Evolutionary conservation across 75 land plant genomes (phyloP).

Genomic region (Cupressus sempervirens): DNA sequence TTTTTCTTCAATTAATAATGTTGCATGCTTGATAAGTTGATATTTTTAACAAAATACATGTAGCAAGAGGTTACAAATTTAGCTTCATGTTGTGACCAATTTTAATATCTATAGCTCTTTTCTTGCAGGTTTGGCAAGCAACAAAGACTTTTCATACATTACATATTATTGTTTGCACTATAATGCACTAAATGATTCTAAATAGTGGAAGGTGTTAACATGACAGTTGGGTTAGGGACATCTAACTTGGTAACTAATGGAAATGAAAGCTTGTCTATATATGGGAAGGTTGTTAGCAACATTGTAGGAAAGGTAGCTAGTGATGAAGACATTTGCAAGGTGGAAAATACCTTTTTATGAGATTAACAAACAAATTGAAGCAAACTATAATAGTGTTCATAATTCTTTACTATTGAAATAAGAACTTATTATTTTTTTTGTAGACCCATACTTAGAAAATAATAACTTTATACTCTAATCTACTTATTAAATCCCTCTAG

Average conservation of each 20-base stretch:
- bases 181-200: conserved; percentile 60
- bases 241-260: neutral
- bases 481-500: too few relatives aligned
- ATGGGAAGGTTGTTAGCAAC: neutral
- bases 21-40: neutral
- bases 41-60: neutral
- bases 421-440: too few relatives aligned
- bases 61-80: neutral
- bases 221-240: neutral
- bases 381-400: too few relatives aligned
- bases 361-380: neutral
- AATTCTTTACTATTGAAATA: too few relatives aligned
- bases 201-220: conserved; percentile 15
- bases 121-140: conserved; percentile 76
- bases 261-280: neutral
- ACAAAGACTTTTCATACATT: conserved; percentile 84
- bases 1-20: neutral
- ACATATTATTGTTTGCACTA: conserved; percentile 95
- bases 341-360: neutral
- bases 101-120: too few relatives aligned
- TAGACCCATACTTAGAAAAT: too few relatives aligned
- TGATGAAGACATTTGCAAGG: neutral
- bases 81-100: neutral
- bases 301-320: neutral
- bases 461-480: too few relatives aligned